Base-by-base conservation (phyloP, 768 basidiomycete genomes). In the Chalciporus sphaerocephalus region DNA sequence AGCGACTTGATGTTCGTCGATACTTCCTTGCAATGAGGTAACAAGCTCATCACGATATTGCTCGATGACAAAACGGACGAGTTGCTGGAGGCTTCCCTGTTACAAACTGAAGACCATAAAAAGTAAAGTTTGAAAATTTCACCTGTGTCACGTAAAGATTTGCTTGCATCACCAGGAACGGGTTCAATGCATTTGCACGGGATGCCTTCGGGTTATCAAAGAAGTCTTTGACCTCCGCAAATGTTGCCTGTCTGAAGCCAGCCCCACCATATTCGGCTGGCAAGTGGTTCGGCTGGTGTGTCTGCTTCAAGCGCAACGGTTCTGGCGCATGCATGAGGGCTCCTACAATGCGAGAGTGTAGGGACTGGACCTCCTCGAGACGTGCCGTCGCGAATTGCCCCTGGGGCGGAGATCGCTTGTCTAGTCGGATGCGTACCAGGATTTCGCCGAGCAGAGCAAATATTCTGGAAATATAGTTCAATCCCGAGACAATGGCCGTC, bases 121-220 rank as follows among this genome's bases (percentile, higher is more conserved):
- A 7, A 23, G n/a, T 12, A 9, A 22, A 22, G 30, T 32, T 32
- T n/a, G 15, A 9, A 23, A 32, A 3, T 44, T 75, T 48, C 51
- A 86, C 91, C 78, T 93, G 92, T 10, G 92, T 94, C 55, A 94
- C 92, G 56, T 86, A 94, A 33, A 95, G 72, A 59, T 95, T 95
- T 27, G 87, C 87, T 65, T 93, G 92, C 79, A 92, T 87, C 24
- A 95, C 91, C 24, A 93, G 73, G 74, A 86, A 94, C 16, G 88
- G 85, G 61, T 95, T 92, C 42, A 89, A 75, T 0, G 92, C 91
- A 57, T 88, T 87, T 45, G 81, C 88, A 17, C 87, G 78, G 8
- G 82, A 87, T 7, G 89, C 89, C 51, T 91, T 87, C 11, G 92
- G 92, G 56, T 94, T 89, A 53, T 92, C 85, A 61, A 94, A 95